These are phyloP conservation scores for Multifurca ochricompacta DNA, from an alignment of 768 basidiomycete genomes.

Conservation along the genomic window DNA sequence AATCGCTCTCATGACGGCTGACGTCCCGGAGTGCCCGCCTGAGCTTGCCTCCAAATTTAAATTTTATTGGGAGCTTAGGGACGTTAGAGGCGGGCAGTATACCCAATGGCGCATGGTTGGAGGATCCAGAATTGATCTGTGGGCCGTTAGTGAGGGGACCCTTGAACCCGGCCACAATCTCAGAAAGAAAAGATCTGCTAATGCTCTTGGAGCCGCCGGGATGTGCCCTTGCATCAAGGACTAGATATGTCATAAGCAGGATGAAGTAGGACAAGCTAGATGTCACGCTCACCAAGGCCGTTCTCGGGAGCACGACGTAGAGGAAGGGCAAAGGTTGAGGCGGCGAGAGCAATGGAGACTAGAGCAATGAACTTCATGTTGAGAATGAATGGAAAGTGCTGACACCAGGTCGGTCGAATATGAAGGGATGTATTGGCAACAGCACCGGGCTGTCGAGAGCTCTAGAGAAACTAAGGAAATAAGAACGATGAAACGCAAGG, in stretches of 20 bases:
- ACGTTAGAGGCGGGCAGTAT: constrained; percentile 42
- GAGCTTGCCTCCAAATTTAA: constrained; percentile 31
- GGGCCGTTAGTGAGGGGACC: constrained; percentile 38
- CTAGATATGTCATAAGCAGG: neutral
- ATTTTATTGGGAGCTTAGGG: no score
- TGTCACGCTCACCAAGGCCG: neutral
- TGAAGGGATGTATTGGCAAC: neutral
- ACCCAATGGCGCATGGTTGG: constrained; percentile 33
- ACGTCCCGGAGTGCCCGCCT: no score
- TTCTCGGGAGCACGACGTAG: constrained; percentile 10
- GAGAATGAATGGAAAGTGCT: neutral
- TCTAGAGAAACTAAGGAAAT: neutral
- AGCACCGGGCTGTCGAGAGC: neutral
- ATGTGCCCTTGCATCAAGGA: constrained; percentile 40
- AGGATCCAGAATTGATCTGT: constrained; percentile 33
- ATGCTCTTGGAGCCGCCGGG: constrained; percentile 39
- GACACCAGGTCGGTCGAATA: constrained; percentile 13
- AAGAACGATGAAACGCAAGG: neutral
- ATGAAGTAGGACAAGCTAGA: neutral
- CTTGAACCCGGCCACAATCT: no score
- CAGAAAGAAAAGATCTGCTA: no score
- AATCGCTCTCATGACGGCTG: no score
- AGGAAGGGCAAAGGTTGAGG: constrained; percentile 24
- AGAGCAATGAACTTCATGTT: constrained; percentile 2
- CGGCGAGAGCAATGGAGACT: constrained; percentile 24